Evolutionary conservation across 2,329 filamentous ascomycete genomes (phyloP), one percentile per base, ranked within the genome.

Genomic region (Chaetomiaceae sp.): DNA sequence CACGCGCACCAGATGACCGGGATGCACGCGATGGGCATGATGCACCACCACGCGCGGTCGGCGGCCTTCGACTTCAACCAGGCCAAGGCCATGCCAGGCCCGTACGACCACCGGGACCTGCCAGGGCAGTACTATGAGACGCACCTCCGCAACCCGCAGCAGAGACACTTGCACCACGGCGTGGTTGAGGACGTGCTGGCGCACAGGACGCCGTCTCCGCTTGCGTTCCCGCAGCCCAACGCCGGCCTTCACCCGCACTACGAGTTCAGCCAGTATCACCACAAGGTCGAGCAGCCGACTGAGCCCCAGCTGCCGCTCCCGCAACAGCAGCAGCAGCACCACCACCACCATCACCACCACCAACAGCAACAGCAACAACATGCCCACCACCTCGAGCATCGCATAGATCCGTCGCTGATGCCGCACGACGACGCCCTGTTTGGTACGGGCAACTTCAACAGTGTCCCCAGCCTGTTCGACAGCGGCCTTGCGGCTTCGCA

Each of bases 111-210:
- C 14, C 52, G 59, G 2, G 52, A 57, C 15, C 47, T 65, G 12
- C 50, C 53, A 1, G 54, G 57, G 24, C 65, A 68, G 53, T 68
- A 69, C 53, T 67, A 68, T 42, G 67, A 68, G 36, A 57, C 56
- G 18, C 55, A 61, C 20, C 50, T 59, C 38, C 56, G 56, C 39
- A 56, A 57, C 41, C 49, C 52, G 37, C 53, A 51, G 20, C 49
- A 55, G 40, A 53, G 51, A 18, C 53, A 57, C 41, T 32, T 50
- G 51, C 58, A 54, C 50, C 50, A 22, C 48, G 53, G 41, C 51
- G 49, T 41, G 40, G 55, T 62, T 27, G 61, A 64, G 47, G 61
- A 65, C 39, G 52, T 62, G 37, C 45, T 64, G 20, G 58, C 63
- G 50, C 60, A 60, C 50, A 63, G 60, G 42, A 63, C 66, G n/a